Conservation (phyloP, 1,284 basidiomycete species). For the Sanghuangporus sanghuang region DNA sequence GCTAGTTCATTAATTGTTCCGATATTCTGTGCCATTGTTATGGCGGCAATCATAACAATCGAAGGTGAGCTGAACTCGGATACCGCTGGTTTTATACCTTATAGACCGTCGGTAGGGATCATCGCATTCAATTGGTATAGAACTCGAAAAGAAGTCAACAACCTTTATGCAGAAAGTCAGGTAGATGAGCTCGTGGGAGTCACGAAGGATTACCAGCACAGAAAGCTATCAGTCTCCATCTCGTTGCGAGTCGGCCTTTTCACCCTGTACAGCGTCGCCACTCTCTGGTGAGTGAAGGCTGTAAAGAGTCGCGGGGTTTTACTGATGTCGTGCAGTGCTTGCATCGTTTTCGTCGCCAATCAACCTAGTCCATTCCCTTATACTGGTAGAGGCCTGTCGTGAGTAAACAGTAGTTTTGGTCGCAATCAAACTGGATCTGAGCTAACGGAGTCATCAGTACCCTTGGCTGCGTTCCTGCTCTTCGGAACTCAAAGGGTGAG, state of each 20-base stretch:
- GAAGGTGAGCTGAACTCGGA: conserved; percentile 34
- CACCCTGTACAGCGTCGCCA: conserved; percentile 37
- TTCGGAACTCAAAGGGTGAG: conserved; percentile 44
- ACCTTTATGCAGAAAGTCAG: conserved; percentile 20
- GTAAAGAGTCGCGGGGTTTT: not conserved
- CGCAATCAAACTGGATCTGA: not conserved
- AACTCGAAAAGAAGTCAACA: conserved; percentile 10
- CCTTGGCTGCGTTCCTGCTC: conserved; percentile 37
- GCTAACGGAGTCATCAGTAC: conserved; percentile 29
- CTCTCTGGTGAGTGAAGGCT: conserved; percentile 33
- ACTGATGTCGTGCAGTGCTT: conserved; percentile 30
- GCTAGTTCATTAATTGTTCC: conserved; percentile 38
- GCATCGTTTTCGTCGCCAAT: conserved; percentile 37
- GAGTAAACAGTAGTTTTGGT: conserved; percentile 20
- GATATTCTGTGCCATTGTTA: conserved; percentile 37
- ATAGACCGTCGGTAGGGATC: conserved; percentile 27
- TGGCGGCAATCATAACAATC: conserved; percentile 37
- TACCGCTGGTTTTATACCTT: conserved; percentile 5
- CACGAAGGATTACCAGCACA: conserved; percentile 4
- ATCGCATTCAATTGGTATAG: conserved; percentile 14
- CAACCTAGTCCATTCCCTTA: conserved; percentile 33
- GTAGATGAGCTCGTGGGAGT: conserved; percentile 1
- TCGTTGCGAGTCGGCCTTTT: conserved; percentile 37
- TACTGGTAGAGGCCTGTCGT: conserved; percentile 49
- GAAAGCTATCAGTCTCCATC: conserved; percentile 14